Evolutionary conservation across 2,329 filamentous ascomycete species (phyloP).

Genomic region (Calonectria hongkongensis): DNA sequence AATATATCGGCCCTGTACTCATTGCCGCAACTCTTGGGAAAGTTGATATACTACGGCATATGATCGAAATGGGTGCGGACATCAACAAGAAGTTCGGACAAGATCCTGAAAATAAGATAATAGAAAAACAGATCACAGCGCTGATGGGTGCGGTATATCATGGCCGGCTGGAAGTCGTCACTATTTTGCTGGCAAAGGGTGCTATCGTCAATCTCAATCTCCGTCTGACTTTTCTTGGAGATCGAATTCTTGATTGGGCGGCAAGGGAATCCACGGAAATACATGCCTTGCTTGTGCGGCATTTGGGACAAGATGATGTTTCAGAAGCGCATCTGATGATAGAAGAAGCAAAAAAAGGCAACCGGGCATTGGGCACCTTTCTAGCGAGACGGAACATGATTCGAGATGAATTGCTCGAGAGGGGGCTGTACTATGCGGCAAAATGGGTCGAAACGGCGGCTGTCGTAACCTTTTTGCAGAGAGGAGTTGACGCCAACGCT

Average conservation of each 20-base stretch:
- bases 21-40: not conserved
- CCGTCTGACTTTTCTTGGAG: fast-evolving
- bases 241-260: not conserved
- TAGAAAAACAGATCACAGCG: not conserved
- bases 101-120: not conserved
- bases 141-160: not conserved
- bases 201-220: not conserved
- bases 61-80: not conserved
- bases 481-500: not conserved
- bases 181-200: not conserved
- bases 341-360: not conserved
- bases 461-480: not conserved
- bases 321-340: not conserved
- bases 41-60: not conserved
- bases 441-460: not conserved
- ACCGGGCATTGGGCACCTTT: not conserved
- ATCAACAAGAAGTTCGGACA: not conserved
- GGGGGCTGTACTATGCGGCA: not conserved
- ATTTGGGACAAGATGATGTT: not conserved
- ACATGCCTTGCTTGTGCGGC: not conserved
- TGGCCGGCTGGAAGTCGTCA: not conserved
- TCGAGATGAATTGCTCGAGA: not conserved
- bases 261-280: not conserved
- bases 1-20: not conserved
- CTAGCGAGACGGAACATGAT: not conserved